These are phyloP conservation scores for Rhynchospora tenuis DNA, from an alignment of 176 grass and related monocot genomes.

Conservation along the genomic window DNA sequence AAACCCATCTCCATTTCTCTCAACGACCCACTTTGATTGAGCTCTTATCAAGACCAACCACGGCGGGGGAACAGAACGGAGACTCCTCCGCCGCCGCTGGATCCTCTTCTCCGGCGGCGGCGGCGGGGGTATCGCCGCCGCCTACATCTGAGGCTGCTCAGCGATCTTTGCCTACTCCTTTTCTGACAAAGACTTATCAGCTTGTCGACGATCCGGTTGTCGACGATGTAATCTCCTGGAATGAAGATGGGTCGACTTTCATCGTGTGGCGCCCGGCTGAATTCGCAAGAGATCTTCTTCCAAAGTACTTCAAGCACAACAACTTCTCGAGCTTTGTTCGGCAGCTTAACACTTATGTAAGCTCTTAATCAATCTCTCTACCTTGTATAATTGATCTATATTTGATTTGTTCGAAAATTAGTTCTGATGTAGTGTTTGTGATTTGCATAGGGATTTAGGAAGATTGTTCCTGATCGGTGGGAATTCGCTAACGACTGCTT, in stretches of 20 bases:
- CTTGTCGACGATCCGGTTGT: conserved; percentile 72
- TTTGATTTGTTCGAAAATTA: not conserved
- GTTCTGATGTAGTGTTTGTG: not conserved
- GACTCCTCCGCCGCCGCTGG: not conserved
- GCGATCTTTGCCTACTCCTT: conserved; percentile 65
- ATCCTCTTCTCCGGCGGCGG: not conserved
- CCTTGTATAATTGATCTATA: not conserved
- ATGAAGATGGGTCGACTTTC: conserved; percentile 65
- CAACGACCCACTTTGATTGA: not conserved
- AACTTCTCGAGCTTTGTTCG: conserved; percentile 99
- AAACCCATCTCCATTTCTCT: conserved; percentile 23
- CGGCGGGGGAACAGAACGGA: conserved; percentile 35
- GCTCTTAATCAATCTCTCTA: not conserved
- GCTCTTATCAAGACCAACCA: conserved; percentile 15
- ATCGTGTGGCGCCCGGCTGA: conserved; percentile 81
- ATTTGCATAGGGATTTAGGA: conserved; percentile 57
- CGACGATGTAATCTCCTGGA: conserved; percentile 90
- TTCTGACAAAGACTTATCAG: conserved; percentile 93
- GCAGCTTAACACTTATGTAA: conserved; percentile 93
- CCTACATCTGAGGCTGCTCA: conserved; percentile 9
- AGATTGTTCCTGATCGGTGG: conserved; percentile 76
- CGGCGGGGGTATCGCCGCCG: not conserved
- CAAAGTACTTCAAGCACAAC: conserved; percentile 98
- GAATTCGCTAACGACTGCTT: conserved; percentile 89
- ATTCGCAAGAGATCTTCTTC: conserved; percentile 82